phyloP scores from a whole-genome alignment of 306 rosid species.

The Dalbergia oliveri region DNA sequence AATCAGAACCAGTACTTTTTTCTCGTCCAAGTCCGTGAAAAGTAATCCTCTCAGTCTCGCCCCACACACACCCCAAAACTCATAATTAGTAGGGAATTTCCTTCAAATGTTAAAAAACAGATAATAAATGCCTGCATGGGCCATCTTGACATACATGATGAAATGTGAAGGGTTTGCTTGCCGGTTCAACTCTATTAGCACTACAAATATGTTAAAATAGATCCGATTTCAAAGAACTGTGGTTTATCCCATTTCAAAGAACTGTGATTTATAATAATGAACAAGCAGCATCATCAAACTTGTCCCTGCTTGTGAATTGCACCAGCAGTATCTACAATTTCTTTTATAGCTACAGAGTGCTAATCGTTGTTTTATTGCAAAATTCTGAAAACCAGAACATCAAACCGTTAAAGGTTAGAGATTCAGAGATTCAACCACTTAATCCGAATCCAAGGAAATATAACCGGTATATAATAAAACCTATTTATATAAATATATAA shows the following conservation, averaged over 20 bases:
- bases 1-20: conserved; percentile 40
- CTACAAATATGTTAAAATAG: not conserved
- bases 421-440: too few relatives aligned
- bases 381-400: too few relatives aligned
- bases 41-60: not conserved
- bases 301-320: not conserved
- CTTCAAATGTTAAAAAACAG: conserved; percentile 38
- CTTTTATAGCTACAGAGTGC: not conserved
- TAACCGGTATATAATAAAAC: too few relatives aligned
- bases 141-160: conserved; percentile 38
- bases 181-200: conserved; percentile 24
- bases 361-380: not conserved
- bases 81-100: conserved; percentile 48
- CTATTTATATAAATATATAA: too few relatives aligned
- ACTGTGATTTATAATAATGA: conserved; percentile 8
- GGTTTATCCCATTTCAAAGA: not conserved
- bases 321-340: conserved; percentile 6
- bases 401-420: too few relatives aligned
- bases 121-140: conserved; percentile 6
- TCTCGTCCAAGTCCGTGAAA: conserved; percentile 40
- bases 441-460: too few relatives aligned
- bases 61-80: not conserved
- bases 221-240: not conserved
- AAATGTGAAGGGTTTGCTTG: conserved; percentile 23
- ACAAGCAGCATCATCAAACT: not conserved